These are phyloP conservation scores for Triadica sebifera DNA, from an alignment of 345 rosid genomes.

Conservation along the genomic window DNA sequence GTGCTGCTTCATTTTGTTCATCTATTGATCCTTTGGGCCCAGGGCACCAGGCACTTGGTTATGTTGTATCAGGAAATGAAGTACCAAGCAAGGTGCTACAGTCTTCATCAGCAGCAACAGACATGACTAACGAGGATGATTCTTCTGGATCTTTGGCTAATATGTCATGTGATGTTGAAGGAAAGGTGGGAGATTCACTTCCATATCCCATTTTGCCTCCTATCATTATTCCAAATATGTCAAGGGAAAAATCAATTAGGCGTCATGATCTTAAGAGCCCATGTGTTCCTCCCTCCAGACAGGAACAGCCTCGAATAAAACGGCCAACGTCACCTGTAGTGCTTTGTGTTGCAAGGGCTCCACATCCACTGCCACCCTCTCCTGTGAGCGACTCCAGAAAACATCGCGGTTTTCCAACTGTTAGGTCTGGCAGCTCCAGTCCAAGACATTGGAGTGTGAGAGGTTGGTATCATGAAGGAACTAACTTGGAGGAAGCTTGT, in stretches of 20 bases:
- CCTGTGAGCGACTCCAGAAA: constrained; percentile 85
- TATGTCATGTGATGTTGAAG: constrained; percentile 64
- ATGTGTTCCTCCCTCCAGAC: constrained; percentile 65
- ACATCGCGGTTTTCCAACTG: constrained; percentile 85
- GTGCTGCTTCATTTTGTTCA: constrained; percentile 84
- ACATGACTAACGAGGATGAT: constrained; percentile 62
- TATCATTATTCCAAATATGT: constrained; percentile 79
- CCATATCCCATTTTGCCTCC: constrained; percentile 89
- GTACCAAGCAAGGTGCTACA: constrained; percentile 62
- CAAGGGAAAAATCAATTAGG: constrained; percentile 62
- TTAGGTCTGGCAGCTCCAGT: constrained; percentile 99
- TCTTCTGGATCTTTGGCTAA: constrained; percentile 55
- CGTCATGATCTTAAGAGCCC: constrained; percentile 78
- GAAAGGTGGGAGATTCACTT: constrained; percentile 65
- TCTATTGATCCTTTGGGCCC: constrained; percentile 79
- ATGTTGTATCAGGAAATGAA: constrained; percentile 83
- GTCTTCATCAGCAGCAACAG: constrained; percentile 52
- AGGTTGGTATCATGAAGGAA: constrained; percentile 77
- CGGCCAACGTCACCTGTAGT: constrained; percentile 97
- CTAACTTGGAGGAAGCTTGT: constrained; percentile 67
- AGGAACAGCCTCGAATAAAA: constrained; percentile 82
- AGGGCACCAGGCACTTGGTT: constrained; percentile 81
- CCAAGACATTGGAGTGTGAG: constrained; percentile 97
- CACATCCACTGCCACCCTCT: constrained; percentile 91
- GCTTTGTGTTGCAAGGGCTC: constrained; percentile 93